Conservation (phyloP, 2,329 filamentous ascomycete genomes). For the Neodidymelliopsis sp. region DNA sequence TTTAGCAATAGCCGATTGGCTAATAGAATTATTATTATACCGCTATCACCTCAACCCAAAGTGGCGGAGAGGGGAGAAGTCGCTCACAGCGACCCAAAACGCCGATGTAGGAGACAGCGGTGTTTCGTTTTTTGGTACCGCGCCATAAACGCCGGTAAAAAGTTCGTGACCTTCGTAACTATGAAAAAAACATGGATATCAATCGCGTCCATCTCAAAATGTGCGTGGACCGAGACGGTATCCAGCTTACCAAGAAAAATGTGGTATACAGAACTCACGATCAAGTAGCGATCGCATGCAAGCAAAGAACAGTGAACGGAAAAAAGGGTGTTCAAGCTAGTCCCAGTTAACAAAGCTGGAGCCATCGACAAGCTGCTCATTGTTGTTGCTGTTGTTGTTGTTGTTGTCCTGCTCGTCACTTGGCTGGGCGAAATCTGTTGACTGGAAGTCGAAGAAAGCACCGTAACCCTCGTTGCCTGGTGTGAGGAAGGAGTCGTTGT, state of each 20-base stretch:
- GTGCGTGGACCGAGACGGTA: slow-evolving; percentile 11
- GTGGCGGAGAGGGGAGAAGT: slow-evolving; percentile 17
- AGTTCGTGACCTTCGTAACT: slow-evolving; percentile 14
- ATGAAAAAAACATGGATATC: slow-evolving; percentile 10
- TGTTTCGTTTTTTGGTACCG: slow-evolving; percentile 8
- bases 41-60: slow-evolving; percentile 14
- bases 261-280: neutral
- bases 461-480: slow-evolving; percentile 31
- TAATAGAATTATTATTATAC: slow-evolving; percentile 29
- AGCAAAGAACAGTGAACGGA: neutral
- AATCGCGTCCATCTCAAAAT: slow-evolving; percentile 12
- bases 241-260: slow-evolving; percentile 9
- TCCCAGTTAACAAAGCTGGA: slow-evolving; percentile 38
- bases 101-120: slow-evolving; percentile 16
- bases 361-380: slow-evolving; percentile 28
- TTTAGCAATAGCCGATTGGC: neutral
- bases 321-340: slow-evolving; percentile 5
- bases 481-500: slow-evolving; percentile 27
- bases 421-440: slow-evolving; percentile 21
- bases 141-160: slow-evolving; percentile 12
- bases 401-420: slow-evolving; percentile 26
- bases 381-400: slow-evolving; percentile 16
- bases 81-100: slow-evolving; percentile 21
- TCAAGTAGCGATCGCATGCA: neutral
- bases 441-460: slow-evolving; percentile 34